These are phyloP conservation scores for Xylaria sp. DNA, from an alignment of 2,329 filamentous ascomycete genomes.

Conservation along the genomic window DNA sequence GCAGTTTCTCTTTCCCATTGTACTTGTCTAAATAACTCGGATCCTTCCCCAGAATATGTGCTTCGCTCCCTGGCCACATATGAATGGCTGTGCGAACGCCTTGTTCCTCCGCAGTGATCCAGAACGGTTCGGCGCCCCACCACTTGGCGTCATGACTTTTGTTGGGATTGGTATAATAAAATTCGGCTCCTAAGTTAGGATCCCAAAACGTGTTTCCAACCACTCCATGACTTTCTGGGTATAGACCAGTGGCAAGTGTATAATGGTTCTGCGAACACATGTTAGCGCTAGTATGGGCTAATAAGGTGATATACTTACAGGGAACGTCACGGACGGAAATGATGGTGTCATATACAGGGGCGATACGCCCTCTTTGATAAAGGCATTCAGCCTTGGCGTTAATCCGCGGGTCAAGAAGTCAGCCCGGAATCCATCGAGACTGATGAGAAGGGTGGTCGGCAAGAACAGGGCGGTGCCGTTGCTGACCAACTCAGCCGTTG, in stretches of 20 bases:
- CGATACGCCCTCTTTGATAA: conserved; percentile 82
- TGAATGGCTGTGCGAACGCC: conserved; percentile 82
- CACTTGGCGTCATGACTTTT: conserved; percentile 83
- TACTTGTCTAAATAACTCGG: conserved; percentile 84
- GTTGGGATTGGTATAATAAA: conserved; percentile 80
- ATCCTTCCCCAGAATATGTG: conserved; percentile 73
- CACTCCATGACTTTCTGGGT: conserved; percentile 90
- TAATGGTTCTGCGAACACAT: conserved; percentile 69
- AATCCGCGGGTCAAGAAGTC: conserved; percentile 85
- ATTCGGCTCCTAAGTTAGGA: conserved; percentile 72
- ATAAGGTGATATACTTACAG: conserved; percentile 43
- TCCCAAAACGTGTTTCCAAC: conserved; percentile 98
- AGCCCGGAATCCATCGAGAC: conserved; percentile 92
- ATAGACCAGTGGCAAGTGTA: conserved; percentile 86
- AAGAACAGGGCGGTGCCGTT: conserved; percentile 91
- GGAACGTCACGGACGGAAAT: conserved; percentile 95
- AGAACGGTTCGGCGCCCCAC: conserved; percentile 94
- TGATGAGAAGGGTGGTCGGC: conserved; percentile 91
- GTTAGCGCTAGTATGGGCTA: not conserved
- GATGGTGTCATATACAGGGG: conserved; percentile 91
- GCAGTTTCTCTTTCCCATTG: conserved; percentile 74
- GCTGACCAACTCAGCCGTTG: conserved; percentile 48
- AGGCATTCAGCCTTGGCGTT: conserved; percentile 78
- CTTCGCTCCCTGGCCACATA: conserved; percentile 98
- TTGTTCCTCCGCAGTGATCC: conserved; percentile 87